A percentile compares a stretch with the other conserved stretches of the same genome.
These are phyloP conservation scores for Mollisia scopiformis DNA, from an alignment of 2,329 filamentous ascomycete genomes.

Conservation along the genomic window DNA sequence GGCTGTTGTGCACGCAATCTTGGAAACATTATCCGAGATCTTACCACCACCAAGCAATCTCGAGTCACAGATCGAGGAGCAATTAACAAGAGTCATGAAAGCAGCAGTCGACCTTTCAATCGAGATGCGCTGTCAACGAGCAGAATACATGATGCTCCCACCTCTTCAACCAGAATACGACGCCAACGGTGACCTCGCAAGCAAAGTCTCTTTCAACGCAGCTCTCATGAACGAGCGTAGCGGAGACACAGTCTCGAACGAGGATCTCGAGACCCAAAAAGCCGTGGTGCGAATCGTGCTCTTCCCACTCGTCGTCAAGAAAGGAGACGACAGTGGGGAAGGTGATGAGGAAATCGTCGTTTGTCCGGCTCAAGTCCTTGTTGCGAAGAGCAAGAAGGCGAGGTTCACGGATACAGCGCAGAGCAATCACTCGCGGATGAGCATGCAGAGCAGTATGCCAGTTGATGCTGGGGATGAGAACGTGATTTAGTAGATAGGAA, in stretches of 20 bases:
- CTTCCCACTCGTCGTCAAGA: slow-evolving; percentile 96
- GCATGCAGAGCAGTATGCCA: slow-evolving; percentile 38
- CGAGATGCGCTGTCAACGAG: slow-evolving; percentile 95
- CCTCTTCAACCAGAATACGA: slow-evolving; percentile 95
- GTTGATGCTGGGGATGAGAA: slow-evolving; percentile 25
- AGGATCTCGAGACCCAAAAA: slow-evolving; percentile 75
- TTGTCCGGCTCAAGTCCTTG: slow-evolving; percentile 89
- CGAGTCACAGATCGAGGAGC: slow-evolving; percentile 79
- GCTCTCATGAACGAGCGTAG: slow-evolving; percentile 93
- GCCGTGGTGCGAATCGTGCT: slow-evolving; percentile 89
- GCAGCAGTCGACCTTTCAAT: slow-evolving; percentile 89
- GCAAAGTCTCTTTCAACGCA: slow-evolving; percentile 90
- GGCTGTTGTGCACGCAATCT: slow-evolving; percentile 91
- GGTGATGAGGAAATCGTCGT: slow-evolving; percentile 96
- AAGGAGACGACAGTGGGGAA: slow-evolving; percentile 83
- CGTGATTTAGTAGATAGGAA: slow-evolving; percentile 29
- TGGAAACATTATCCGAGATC: slow-evolving; percentile 80
- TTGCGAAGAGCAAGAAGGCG: slow-evolving; percentile 53
- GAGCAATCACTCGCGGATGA: slow-evolving; percentile 29
- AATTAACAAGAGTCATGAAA: slow-evolving; percentile 83
- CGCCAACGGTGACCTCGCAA: slow-evolving; percentile 83
- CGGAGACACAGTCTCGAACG: slow-evolving; percentile 67
- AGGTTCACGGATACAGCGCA: slow-evolving; percentile 27
- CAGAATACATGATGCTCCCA: slow-evolving; percentile 98
- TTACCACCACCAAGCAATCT: slow-evolving; percentile 84